A percentile compares a stretch with the other conserved stretches of the same genome.
phyloP scores from a whole-genome alignment of 441 rosid species.

The Pelargonium fulgidum region DNA sequence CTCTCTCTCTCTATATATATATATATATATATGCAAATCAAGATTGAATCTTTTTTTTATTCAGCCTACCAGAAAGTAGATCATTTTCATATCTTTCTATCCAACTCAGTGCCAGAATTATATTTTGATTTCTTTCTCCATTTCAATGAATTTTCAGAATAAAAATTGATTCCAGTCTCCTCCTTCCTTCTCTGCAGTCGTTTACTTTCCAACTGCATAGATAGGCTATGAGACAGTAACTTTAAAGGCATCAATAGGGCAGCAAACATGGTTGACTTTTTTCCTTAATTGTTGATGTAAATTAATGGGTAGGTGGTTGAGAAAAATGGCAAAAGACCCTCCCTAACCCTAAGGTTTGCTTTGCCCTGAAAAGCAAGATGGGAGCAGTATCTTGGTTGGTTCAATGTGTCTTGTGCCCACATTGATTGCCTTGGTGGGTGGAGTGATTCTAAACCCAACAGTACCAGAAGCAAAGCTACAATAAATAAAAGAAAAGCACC shows the following conservation, averaged over 20 bases:
- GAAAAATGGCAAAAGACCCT: constrained; percentile 12
- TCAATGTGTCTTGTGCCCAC: constrained; percentile 17
- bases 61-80: constrained; percentile 29
- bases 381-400: constrained; percentile 18
- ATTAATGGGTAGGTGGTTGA: constrained; percentile 20
- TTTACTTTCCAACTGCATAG: constrained; percentile 13
- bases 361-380: constrained; percentile 21
- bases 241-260: constrained; percentile 14
- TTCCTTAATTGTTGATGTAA: constrained; percentile 8
- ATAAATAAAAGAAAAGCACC: neutral
- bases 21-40: neutral
- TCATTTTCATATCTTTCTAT: constrained; percentile 13
- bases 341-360: neutral
- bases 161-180: neutral
- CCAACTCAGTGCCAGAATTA: neutral
- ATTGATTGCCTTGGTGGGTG: constrained; percentile 14
- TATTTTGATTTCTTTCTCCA: constrained; percentile 7
- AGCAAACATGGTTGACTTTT: constrained; percentile 33
- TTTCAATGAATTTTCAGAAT: constrained; percentile 1
- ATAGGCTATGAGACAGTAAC: constrained; percentile 1
- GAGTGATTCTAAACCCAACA: neutral
- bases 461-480: constrained; percentile 4
- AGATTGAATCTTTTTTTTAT: constrained; percentile 7
- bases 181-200: constrained; percentile 7
- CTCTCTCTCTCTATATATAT: neutral